Percentiles rank a stretch among this genome's conserved stretches.
These are phyloP conservation scores for Diplodia sapinea DNA, from an alignment of 2,329 filamentous ascomycete genomes.

Conservation along the genomic window DNA sequence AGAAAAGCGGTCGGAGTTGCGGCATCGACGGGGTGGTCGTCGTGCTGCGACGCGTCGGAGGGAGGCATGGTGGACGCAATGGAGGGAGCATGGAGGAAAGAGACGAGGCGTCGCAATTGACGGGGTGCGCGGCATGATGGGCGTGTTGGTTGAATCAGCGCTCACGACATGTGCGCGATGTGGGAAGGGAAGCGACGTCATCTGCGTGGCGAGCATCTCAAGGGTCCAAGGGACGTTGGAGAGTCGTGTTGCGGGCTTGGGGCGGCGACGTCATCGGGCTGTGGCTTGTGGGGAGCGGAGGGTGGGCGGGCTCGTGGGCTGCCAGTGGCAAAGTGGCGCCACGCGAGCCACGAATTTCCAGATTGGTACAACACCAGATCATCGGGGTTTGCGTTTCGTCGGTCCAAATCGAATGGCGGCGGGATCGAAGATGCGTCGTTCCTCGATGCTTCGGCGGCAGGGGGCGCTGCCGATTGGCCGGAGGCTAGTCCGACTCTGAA, in stretches of 20 bases:
- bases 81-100: not conserved
- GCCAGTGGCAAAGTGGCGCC: constrained; percentile 16
- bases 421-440: not conserved
- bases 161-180: not conserved
- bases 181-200: constrained; percentile 2
- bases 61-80: constrained; percentile 12
- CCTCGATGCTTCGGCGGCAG: constrained; percentile 1
- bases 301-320: not conserved
- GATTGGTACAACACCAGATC: not conserved
- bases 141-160: not conserved
- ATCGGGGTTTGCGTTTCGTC: not conserved
- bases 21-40: not conserved
- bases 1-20: not conserved
- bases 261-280: constrained; percentile 10
- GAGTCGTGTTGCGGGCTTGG: not conserved
- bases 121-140: not conserved
- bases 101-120: not conserved
- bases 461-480: constrained; percentile 5
- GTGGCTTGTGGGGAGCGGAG: constrained; percentile 15
- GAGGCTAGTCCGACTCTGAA: not conserved
- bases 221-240: constrained; percentile 3
- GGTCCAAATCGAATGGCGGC: not conserved
- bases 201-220: constrained; percentile 9
- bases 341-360: constrained; percentile 19
- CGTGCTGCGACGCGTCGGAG: not conserved